Base-by-base conservation (phyloP, 768 basidiomycete genomes). In the Cystobasidium tubakii region DNA sequence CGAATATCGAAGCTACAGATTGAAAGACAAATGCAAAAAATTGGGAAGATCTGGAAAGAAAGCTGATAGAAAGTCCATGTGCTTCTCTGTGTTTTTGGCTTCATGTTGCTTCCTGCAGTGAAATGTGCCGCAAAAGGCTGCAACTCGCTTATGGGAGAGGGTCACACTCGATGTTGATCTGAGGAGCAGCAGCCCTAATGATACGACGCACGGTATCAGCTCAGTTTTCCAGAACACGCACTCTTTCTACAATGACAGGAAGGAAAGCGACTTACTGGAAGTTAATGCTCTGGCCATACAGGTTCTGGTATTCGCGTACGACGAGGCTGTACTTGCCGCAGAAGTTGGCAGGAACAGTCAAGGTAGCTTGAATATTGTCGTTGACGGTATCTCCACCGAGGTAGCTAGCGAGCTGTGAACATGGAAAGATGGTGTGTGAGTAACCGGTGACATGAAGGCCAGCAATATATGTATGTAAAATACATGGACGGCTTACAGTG, bases 111-210 rank as follows among this genome's bases (percentile, higher is more conserved):
- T 50, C 10, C 21, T 50, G 7, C 46, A 21, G 4, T 9, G 10
- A 50, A 50, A 50, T 50, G 9, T 50, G 46, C 39, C 15, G 7
- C 15, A 6, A 15, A 6, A n/a, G 39, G 53, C n/a, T 54, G 6
- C 27, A 7, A 23, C 33, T 23, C 33, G 57, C 27, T 34, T 60
- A 60, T 15, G 57, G 57, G 27, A 60, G 57, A 60, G 57, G 57
- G 25, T 27, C 25, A 23, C 57, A 60, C 13, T 60, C 33, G 57
- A 60, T 60, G 27, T 60, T 27, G 27, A 60, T 60, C 57, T 60
- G 4, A 34, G 57, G 57, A 60, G 57, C 57, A 21, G 57, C 57
- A 60, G 57, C 57, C 25, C 57, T 60, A 21, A 60, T 6, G 27
- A 12, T 12, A 21, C 12, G 27, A 60, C 4, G 27, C 57, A 12